These are phyloP conservation scores for Coemansia sp. DNA, from an alignment of 192 early-diverging fungal species.

Conservation along the genomic window DNA sequence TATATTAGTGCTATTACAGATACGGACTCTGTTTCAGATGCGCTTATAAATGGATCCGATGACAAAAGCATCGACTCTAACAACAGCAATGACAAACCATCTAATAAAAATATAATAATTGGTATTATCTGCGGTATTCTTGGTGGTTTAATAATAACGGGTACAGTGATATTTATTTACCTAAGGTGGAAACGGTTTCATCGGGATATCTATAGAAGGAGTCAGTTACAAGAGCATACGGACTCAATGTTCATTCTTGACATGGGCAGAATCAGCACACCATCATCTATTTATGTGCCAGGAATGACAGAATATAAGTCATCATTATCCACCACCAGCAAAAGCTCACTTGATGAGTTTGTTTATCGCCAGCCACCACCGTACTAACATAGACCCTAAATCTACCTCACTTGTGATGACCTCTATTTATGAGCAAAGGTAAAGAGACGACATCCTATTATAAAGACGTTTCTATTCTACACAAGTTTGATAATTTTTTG, in stretches of 20 bases:
- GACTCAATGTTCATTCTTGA: not conserved
- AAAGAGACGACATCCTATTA: no score
- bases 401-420: no score
- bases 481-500: no score
- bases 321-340: no score
- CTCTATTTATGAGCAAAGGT: no score
- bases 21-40: not conserved
- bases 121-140: not conserved
- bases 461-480: no score
- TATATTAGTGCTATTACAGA: not conserved
- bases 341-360: no score
- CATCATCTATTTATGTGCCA: no score
- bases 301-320: no score
- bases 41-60: not conserved
- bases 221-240: not conserved
- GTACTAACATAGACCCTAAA: no score
- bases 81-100: not conserved
- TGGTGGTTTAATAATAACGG: not conserved
- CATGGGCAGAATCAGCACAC: not conserved
- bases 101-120: not conserved
- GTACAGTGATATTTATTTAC: not conserved
- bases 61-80: not conserved
- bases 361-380: no score
- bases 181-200: not conserved
- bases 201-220: not conserved